A percentile compares a stretch with the other conserved stretches of the same genome.
phyloP scores from a whole-genome alignment of 2,329 filamentous ascomycete genomes.

The Colletotrichum falcatum region DNA sequence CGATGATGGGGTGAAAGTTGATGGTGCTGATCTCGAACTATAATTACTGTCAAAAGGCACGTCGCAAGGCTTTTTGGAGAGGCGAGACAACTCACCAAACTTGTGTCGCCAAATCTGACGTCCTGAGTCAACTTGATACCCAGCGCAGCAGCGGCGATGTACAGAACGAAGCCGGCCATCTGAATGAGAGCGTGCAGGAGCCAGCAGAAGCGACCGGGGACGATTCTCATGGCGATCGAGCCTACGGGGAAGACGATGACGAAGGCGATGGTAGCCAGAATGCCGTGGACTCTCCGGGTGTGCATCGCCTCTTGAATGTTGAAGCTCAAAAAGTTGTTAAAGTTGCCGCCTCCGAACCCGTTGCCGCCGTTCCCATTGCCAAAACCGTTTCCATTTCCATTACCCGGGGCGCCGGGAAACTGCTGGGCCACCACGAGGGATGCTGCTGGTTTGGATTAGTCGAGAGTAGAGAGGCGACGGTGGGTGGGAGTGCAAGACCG shows the following conservation, averaged over 20 bases:
- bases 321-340: conserved; percentile 44
- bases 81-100: conserved; percentile 47
- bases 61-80: no score
- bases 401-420: conserved; percentile 31
- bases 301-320: conserved; percentile 46
- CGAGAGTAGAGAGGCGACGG: no score
- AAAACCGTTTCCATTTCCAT: conserved; percentile 30
- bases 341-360: conserved; percentile 34
- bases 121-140: conserved; percentile 56
- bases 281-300: conserved; percentile 55
- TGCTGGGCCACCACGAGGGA: conserved; percentile 30
- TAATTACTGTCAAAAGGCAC: not conserved
- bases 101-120: conserved; percentile 47
- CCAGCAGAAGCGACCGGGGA: conserved; percentile 52
- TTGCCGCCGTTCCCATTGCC: conserved; percentile 30
- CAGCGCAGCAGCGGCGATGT: conserved; percentile 54
- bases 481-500: not conserved
- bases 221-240: conserved; percentile 55
- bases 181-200: conserved; percentile 56
- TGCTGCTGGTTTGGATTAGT: conserved; percentile 14
- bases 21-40: conserved; percentile 49
- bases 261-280: conserved; percentile 55
- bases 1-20: conserved; percentile 61
- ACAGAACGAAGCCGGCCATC: conserved; percentile 52
- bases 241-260: conserved; percentile 59